Base-by-base conservation (phyloP, 208 protist genomes). In the Endotrypanum monterogeii region DNA sequence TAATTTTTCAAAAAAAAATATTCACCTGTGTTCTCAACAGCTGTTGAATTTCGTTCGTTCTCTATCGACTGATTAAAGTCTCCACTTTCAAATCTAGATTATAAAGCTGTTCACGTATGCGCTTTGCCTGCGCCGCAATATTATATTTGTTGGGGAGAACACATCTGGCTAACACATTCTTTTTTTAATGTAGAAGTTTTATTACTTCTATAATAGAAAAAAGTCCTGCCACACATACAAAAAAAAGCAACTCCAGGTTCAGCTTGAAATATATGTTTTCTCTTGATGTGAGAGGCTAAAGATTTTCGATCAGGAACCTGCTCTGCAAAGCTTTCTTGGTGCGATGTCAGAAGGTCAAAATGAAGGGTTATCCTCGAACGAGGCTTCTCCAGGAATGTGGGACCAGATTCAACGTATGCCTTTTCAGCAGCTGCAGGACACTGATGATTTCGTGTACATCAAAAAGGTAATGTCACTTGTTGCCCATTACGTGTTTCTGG, bases 381-480 rank as follows among this genome's bases (percentile, higher is more conserved):
- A 71, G n/a, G 46, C 46, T 56, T 32, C 50, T 37, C 56, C 50
- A 28, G 66, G 72, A 23, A 93, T 93, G 88, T 93, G 88, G 88
- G 41, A 76, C 54, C 88, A 93, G 70, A 90, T 93, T 32, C 76
- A 71, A 39, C 78, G 88, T 2, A 93, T 97, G 71, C 93, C 93
- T 1, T 83, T 95, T 74, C 79, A 89, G 68, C 85, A 93, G 48
- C 77, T 93, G 62, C 76, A 92, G 46, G 83, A 83, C 35, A 83
- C 82, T 20, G 56, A 73, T 20, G 70, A 89, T 23, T 88, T 87
- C 76, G 68, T 83, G 11, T 88, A 88, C 71, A 78, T 95, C 35
- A 76, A 87, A 30, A 88, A 90, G 61, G 90, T 91, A 28, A 83
- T 93, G 76, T 74, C 80, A 23, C 79, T 89, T 20, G 80, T 84